Conservation (phyloP, 208 protist species). For the Acanthamoeba royreba region DNA sequence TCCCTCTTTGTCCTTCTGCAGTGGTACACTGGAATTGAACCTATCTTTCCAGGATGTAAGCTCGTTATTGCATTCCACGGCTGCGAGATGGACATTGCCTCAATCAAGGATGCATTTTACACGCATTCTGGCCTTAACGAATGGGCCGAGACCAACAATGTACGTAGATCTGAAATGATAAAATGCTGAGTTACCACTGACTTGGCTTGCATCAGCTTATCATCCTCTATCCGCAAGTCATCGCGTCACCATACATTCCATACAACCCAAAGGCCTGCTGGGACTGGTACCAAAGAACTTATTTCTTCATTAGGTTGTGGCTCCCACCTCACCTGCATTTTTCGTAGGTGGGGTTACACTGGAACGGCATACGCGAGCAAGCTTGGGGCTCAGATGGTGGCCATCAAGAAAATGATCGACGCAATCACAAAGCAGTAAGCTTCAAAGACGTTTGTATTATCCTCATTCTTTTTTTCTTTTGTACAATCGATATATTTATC, state of each 20-base stretch:
- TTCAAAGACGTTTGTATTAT: too few species aligned
- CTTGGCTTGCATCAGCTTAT: background rate
- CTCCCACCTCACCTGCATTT: too few species aligned
- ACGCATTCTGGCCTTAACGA: background rate
- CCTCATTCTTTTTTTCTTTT: too few species aligned
- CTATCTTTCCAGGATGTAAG: background rate
- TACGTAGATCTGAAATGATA: background rate
- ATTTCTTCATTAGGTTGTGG: too few species aligned
- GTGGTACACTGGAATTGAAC: background rate
- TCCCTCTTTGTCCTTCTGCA: too few species aligned
- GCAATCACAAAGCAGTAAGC: too few species aligned
- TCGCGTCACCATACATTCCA: background rate
- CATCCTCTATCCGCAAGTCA: background rate
- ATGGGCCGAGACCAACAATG: conserved; percentile 22
- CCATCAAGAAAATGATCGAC: too few species aligned
- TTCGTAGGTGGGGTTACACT: too few species aligned
- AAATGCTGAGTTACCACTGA: background rate
- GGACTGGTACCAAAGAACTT: conserved; percentile 23
- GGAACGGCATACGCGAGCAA: too few species aligned
- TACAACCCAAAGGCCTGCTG: conserved; percentile 14
- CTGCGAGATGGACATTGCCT: conserved; percentile 25
- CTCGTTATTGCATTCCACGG: conserved; percentile 52
- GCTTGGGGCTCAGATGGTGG: too few species aligned
- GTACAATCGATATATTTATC: too few species aligned
- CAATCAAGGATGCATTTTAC: conserved; percentile 22